These are phyloP conservation scores for Vitis cinerea DNA, from an alignment of 164 flowering plant species.

Conservation along the genomic window DNA sequence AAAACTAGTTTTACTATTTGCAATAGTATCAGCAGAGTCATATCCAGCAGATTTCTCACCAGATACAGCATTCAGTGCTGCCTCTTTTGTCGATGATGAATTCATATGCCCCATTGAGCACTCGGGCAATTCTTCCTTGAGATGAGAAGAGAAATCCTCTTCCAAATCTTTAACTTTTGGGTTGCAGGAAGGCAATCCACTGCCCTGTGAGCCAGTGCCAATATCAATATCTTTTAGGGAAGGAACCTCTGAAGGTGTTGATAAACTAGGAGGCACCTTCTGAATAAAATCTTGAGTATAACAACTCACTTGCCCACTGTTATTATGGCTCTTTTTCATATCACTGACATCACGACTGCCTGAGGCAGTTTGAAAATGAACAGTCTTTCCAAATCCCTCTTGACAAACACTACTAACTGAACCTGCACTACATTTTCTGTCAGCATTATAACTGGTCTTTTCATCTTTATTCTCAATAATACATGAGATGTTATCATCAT, in stretches of 20 bases:
- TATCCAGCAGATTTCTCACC: constrained; percentile 14
- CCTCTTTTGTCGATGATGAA: constrained; percentile 12
- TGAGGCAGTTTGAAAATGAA: constrained; percentile 9
- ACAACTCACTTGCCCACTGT: constrained; percentile 5
- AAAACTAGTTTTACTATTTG: constrained; percentile 7
- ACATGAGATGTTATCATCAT: constrained; percentile 55
- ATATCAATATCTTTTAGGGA: constrained; percentile 15
- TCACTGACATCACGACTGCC: constrained; percentile 11
- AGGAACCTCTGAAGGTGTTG: constrained; percentile 12
- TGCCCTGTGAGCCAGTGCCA: constrained; percentile 15
- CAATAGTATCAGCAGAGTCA: not conserved
- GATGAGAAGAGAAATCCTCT: constrained; percentile 16
- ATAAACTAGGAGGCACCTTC: constrained; percentile 7
- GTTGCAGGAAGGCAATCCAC: constrained; percentile 7
- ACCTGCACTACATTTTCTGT: constrained; percentile 33
- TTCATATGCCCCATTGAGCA: constrained; percentile 8
- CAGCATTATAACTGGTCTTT: constrained; percentile 17
- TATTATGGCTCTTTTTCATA: constrained; percentile 15
- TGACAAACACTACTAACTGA: constrained; percentile 23
- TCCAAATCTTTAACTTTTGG: constrained; percentile 20
- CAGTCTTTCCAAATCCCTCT: constrained; percentile 17
- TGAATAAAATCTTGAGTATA: constrained; percentile 4
- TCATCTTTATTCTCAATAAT: constrained; percentile 39
- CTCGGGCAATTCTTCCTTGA: constrained; percentile 19
- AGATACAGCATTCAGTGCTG: constrained; percentile 3